Base-by-base conservation (phyloP, 2,329 filamentous ascomycete species). In the Alternaria sp. region DNA sequence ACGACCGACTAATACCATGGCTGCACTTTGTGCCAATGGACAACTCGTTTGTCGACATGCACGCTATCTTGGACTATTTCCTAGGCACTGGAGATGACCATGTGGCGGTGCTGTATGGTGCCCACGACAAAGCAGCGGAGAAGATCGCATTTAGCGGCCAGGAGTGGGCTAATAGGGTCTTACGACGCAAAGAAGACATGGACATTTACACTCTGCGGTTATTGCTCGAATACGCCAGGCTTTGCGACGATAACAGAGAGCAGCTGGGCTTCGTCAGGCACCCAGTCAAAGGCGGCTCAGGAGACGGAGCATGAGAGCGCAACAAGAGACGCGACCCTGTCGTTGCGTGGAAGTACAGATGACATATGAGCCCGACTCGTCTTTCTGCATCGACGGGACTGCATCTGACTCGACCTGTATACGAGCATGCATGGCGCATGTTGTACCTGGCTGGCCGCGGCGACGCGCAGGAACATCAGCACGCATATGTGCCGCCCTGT, bases 21-120 rank as follows among this genome's bases (percentile, higher is more conserved):
- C 88, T 88, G 72, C 92, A 95, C 79, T 95, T 93, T 71, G 89
- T 93, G 3, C 92, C 92, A n/a, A 89, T 95, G 87, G 90, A 93
- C 75, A 91, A 87, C 72, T 86, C 88, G 1, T 93, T 89, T 71
- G 82, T 86, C 30, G 92, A 94, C 69, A 86, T 91, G 71, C 93
- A 89, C 64, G 89, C 87, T 41, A 89, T 93, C 59, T 85, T 93
- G 84, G 88, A 91, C 61, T 94, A 92, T 73, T 93, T 94, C 71
- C 74, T 92, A 5, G 90, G 90, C 4, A 68, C 65, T 15, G 77
- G 74, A 4, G 45, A 55, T 0, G 49, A 51, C 33, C 61, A 58
- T 14, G 53, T 50, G 23, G 49, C 18, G 23, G n/a, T 55, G n/a
- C 41, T 30, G 8, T 58, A 77, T 20, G 71, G 63, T 2, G 78